Conservation (phyloP, 176 grass and related monocot genomes). For the Otatea glauca region DNA sequence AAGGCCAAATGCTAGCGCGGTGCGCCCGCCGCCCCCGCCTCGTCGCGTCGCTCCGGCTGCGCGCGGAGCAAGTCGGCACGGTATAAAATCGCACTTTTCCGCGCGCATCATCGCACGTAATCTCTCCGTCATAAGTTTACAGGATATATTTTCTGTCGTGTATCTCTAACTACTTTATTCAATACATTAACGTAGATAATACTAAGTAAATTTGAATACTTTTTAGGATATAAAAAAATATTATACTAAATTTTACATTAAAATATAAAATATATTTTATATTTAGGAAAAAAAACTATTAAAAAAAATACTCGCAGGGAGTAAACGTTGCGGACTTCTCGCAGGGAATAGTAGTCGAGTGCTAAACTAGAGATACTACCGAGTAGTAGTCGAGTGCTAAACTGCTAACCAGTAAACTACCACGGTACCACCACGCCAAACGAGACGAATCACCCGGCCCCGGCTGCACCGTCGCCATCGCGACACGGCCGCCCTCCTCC, state of each 20-base stretch:
- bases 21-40: neutral
- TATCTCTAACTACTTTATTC: no score
- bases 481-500: neutral
- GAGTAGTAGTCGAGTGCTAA: neutral
- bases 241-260: no score
- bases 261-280: no score
- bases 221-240: no score
- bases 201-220: no score
- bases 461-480: constrained; percentile 15
- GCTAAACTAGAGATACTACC: neutral
- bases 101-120: neutral
- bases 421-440: constrained; percentile 25
- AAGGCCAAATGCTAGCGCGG: neutral
- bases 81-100: neutral
- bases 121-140: no score
- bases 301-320: no score
- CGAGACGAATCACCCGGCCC: constrained; percentile 9
- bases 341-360: no score
- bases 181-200: no score
- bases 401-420: neutral
- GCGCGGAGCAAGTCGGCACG: constrained; percentile 4
- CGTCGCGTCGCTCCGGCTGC: neutral
- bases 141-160: no score
- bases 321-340: no score
- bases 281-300: no score